Evolutionary conservation across 2,329 filamentous ascomycete species (phyloP).

Genomic region (Fusarium dimerum): DNA sequence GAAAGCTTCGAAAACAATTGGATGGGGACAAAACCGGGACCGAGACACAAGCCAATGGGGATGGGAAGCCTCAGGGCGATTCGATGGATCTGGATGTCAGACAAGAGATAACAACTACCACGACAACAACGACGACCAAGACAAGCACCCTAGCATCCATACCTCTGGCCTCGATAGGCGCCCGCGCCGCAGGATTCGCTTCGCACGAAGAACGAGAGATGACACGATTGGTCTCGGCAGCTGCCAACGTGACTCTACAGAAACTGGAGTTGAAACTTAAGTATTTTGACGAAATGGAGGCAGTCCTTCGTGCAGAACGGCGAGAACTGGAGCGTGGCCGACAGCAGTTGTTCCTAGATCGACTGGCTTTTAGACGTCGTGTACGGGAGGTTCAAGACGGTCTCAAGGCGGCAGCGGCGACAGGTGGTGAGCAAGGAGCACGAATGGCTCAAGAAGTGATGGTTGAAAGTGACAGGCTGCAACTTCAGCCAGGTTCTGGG

Average conservation of each 20-base stretch:
- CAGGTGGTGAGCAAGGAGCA: conserved; percentile 51
- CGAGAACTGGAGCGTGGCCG: conserved; percentile 88
- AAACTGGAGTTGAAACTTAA: conserved; percentile 95
- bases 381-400: conserved; percentile 80
- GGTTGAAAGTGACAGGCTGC: conserved; percentile 53
- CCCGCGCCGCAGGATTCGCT: conserved; percentile 81
- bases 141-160: conserved; percentile 67
- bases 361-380: conserved; percentile 84
- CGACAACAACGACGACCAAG: conserved; percentile 48
- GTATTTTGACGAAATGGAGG: conserved; percentile 96
- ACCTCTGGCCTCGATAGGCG: conserved; percentile 82
- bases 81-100: conserved; percentile 65
- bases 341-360: conserved; percentile 91
- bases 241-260: conserved; percentile 90
- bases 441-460: conserved; percentile 49
- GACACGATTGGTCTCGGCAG: conserved; percentile 87
- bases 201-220: conserved; percentile 97
- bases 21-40: conserved; percentile 51
- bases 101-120: conserved; percentile 55
- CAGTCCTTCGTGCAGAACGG: conserved; percentile 86
- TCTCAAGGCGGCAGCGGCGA: conserved; percentile 56
- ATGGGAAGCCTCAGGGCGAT: conserved; percentile 58
- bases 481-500: conserved; percentile 50
- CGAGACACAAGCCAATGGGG: conserved; percentile 57
- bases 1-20: conserved; percentile 75